Conservation (phyloP, 768 basidiomycete genomes). For the Termitomyces sp. region DNA sequence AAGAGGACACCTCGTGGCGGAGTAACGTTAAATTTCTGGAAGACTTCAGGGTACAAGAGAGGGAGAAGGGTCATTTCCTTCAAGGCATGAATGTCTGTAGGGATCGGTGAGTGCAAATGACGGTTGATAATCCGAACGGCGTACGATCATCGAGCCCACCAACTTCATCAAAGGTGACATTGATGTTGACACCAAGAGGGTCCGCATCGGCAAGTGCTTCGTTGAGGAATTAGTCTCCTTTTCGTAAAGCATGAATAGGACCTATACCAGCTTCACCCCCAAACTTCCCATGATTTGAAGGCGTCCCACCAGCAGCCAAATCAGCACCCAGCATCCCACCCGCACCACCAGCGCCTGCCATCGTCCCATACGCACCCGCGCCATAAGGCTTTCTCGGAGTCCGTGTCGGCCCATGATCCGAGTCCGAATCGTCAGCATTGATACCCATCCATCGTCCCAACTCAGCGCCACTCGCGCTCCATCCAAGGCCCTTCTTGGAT, state of each 20-base stretch:
- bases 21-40: conserved; percentile 88
- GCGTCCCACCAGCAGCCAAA: conserved; percentile 68
- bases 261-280: conserved; percentile 59
- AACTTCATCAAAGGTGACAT: conserved; percentile 94
- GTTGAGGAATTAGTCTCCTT: neutral
- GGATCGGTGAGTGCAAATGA: neutral
- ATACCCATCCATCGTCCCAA: conserved; percentile 75
- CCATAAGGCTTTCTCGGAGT: conserved; percentile 67
- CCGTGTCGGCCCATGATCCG: conserved; percentile 57
- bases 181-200: conserved; percentile 88
- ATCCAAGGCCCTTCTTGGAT: conserved; percentile 48
- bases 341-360: conserved; percentile 33
- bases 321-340: conserved; percentile 60
- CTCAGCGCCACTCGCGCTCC: conserved; percentile 78
- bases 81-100: conserved; percentile 84
- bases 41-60: conserved; percentile 92
- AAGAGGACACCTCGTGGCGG: conserved; percentile 96
- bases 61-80: conserved; percentile 99
- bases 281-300: conserved; percentile 82
- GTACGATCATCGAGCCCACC: conserved; percentile 92
- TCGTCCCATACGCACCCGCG: conserved; percentile 44
- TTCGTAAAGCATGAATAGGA: conserved; percentile 4
- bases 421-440: conserved; percentile 72
- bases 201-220: conserved; percentile 90
- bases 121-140: conserved; percentile 18